Evolutionary conservation across 2,329 filamentous ascomycete genomes (phyloP).

Genomic region (Scopulariopsis brevicaulis): DNA sequence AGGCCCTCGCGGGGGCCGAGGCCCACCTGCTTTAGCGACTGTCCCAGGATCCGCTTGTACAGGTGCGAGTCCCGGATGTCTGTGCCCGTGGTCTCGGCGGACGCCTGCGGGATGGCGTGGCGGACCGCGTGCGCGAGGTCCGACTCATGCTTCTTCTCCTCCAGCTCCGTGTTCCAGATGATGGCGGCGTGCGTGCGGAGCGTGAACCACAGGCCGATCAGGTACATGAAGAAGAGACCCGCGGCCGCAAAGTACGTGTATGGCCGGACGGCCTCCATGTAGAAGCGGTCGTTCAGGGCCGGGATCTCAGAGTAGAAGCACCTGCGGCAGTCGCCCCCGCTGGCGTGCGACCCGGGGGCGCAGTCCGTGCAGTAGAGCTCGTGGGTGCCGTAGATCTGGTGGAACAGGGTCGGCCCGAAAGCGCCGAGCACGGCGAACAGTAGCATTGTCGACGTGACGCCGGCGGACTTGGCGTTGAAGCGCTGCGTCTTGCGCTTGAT

Average conservation of each 20-base stretch:
- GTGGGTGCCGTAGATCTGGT: conserved; percentile 96
- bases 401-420: conserved; percentile 93
- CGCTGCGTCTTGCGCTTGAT: conserved; percentile 96
- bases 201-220: conserved; percentile 92
- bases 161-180: conserved; percentile 83
- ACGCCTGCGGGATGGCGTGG: conserved; percentile 20
- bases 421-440: conserved; percentile 92
- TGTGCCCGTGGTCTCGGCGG: conserved; percentile 36
- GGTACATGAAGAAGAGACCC: conserved; percentile 82
- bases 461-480: conserved; percentile 93
- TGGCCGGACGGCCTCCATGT: conserved; percentile 77
- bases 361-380: conserved; percentile 76
- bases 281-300: conserved; percentile 78
- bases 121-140: conserved; percentile 12
- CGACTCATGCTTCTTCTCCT: conserved; percentile 59
- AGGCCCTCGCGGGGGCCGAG: conserved; percentile 41
- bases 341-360: conserved; percentile 23
- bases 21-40: conserved; percentile 78
- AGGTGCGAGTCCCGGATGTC: conserved; percentile 81
- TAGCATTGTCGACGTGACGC: conserved; percentile 95
- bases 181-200: conserved; percentile 90
- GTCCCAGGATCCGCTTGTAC: conserved; percentile 87
- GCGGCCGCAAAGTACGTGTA: conserved; percentile 85
- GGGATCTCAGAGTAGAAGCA: conserved; percentile 91
- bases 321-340: conserved; percentile 62